Evolutionary conservation across 805 yeast genomes (phyloP), one percentile per base, ranked within the genome.

Genomic region (Hanseniaspora lachancei): DNA sequence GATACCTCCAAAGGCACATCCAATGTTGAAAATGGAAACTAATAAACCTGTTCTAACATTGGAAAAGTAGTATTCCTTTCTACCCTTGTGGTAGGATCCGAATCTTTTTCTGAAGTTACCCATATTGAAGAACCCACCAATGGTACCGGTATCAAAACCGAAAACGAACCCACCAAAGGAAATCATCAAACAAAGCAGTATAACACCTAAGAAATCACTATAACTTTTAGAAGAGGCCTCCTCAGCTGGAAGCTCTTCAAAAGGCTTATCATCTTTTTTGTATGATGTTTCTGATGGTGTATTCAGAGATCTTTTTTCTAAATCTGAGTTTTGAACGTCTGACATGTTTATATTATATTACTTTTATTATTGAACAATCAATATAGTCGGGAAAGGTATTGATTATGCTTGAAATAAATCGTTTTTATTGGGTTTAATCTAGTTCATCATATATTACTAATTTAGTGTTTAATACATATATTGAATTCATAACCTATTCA

Each of bases 111-210:
- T 66, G 70, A 77, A 82, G 64, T 81, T 84, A 20, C 76, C 62
- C 64, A 66, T 67, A 64, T 79, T 77, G 56, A 82, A 82, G 63
- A 82, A 80, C 59, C 87, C 87, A n/a, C 85, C 79, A 66, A 82
- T 80, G 62, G 87, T 82, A 73, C 88, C 88, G 36, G 87, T 82
- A 70, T 82, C 88, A 76, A 82, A 82, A 60, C 88, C 88, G 61
- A 81, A 82, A 47, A 82, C 83, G 80, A 80, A 78, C 55, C 68
- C 68, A 61, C 68, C 68, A 38, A 65, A 65, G 20, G 68, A 66
- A 55, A 65, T 57, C 65, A 64, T 58, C 29, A 62, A 48, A 65
- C 73, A 71, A 47, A 68, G 60, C 16, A 55, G 47, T 3, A 57
- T 58, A 40, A 71, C 70, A 24, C 68, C 60, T 21, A 65, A 24